Evolutionary conservation across 1,139 yeast genomes (phyloP).

Genomic region (Suhomyces anneliseae): DNA sequence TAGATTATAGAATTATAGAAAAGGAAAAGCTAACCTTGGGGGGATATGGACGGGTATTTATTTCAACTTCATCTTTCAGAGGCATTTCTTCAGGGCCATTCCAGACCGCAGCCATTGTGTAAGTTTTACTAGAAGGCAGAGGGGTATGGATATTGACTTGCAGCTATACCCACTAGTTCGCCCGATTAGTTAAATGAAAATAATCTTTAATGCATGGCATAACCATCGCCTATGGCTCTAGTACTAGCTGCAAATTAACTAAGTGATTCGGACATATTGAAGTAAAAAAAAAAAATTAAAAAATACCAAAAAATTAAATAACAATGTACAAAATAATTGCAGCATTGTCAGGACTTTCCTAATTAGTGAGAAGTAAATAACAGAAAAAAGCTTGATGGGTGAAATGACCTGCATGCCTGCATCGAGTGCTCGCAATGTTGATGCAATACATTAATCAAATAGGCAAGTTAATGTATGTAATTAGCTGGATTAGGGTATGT

Average conservation of each 20-base stretch:
- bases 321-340: conserved; percentile 6
- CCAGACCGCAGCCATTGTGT: conserved; percentile 4
- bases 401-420: conserved; percentile 1
- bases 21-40: not conserved
- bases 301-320: conserved; percentile 1
- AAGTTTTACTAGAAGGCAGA: conserved; percentile 1
- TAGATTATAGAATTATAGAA: not conserved
- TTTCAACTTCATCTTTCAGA: conserved; percentile 1
- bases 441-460: conserved; percentile 4
- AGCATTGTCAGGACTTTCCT: conserved; percentile 4
- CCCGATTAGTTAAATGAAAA: conserved; percentile 12
- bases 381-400: not conserved
- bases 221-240: not conserved
- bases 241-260: conserved; percentile 8
- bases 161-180: not conserved
- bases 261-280: conserved; percentile 1
- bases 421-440: not conserved
- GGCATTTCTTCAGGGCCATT: not conserved
- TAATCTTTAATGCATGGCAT: conserved; percentile 5
- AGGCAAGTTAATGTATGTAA: conserved; percentile 7
- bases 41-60: conserved; percentile 7
- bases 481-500: conserved; percentile 2
- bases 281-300: too few relatives aligned
- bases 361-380: conserved; percentile 9
- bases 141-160: conserved; percentile 7